Conservation (phyloP, 352 stramenopile species). For the Aphanomyces cochlioides region DNA sequence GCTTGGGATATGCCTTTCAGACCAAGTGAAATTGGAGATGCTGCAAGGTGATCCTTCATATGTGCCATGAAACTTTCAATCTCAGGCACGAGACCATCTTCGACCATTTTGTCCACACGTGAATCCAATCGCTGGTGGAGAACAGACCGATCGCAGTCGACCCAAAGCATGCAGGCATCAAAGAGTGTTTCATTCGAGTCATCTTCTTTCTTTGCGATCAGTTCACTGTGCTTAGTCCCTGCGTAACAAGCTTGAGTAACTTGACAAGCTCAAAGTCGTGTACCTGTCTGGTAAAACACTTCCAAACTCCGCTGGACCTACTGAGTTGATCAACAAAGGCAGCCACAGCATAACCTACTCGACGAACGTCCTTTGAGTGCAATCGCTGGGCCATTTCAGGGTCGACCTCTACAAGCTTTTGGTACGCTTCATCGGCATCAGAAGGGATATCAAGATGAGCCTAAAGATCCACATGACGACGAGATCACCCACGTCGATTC, state of each 20-base stretch:
- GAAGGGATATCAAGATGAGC: conserved; percentile 32
- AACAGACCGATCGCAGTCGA: conserved; percentile 61
- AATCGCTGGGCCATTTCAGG: conserved; percentile 74
- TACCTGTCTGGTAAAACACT: conserved; percentile 77
- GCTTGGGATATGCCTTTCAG: conserved; percentile 74
- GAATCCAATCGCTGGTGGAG: conserved; percentile 59
- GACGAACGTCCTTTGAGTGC: conserved; percentile 81
- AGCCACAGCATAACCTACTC: not conserved
- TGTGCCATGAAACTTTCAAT: conserved; percentile 53
- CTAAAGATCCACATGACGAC: too few relatives aligned
- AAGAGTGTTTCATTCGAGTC: conserved; percentile 61
- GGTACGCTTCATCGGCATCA: conserved; percentile 58
- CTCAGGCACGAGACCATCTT: conserved; percentile 68
- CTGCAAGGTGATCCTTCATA: conserved; percentile 49
- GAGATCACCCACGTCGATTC: not conserved
- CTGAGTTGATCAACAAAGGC: not conserved
- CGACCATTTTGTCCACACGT: conserved; percentile 64
- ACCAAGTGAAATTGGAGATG: conserved; percentile 32
- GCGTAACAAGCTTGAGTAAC: not conserved
- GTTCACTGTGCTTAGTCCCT: conserved; percentile 51
- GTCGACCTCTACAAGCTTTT: conserved; percentile 61
- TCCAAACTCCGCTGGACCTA: conserved; percentile 84
- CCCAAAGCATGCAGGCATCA: conserved; percentile 79
- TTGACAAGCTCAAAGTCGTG: conserved; percentile 31
- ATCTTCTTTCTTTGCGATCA: conserved; percentile 52